These are phyloP conservation scores for Didymella exigua DNA, from an alignment of 2,329 filamentous ascomycete genomes.

Conservation along the genomic window DNA sequence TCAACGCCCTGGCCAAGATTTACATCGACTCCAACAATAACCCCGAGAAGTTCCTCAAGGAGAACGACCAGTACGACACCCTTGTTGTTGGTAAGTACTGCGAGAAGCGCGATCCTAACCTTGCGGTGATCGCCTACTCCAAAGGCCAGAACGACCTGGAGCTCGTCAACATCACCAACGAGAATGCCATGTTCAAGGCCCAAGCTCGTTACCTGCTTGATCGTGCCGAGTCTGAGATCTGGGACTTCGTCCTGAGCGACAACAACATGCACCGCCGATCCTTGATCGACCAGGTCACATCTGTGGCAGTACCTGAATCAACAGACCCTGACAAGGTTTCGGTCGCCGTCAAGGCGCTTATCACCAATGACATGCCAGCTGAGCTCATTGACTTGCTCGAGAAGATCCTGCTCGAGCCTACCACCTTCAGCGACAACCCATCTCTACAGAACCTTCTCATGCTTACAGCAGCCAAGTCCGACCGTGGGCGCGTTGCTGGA, in stretches of 20 bases:
- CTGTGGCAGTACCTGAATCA: slow-evolving; percentile 77
- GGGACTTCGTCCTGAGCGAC: slow-evolving; percentile 90
- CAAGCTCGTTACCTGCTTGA: slow-evolving; percentile 95
- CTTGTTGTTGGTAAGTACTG: slow-evolving; percentile 95
- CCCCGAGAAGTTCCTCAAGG: slow-evolving; percentile 94
- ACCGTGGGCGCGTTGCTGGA: slow-evolving; percentile 92
- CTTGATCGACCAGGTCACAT: slow-evolving; percentile 93
- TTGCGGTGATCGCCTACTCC: slow-evolving; percentile 91
- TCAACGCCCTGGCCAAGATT: slow-evolving; percentile 97
- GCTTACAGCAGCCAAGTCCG: slow-evolving; percentile 94
- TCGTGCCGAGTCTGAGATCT: slow-evolving; percentile 86
- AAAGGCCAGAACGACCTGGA: slow-evolving; percentile 98
- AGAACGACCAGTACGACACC: slow-evolving; percentile 96
- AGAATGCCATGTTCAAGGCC: slow-evolving; percentile 99
- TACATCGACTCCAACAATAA: slow-evolving; percentile 99
- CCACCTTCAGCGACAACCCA: slow-evolving; percentile 95
- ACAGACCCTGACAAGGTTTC: slow-evolving; percentile 94
- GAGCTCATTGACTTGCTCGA: slow-evolving; percentile 97
- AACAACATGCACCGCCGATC: slow-evolving; percentile 96
- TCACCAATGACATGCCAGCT: slow-evolving; percentile 85
- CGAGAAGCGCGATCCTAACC: slow-evolving; percentile 95
- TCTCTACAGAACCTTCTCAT: slow-evolving; percentile 96
- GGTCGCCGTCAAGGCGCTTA: slow-evolving; percentile 89
- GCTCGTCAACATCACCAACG: slow-evolving; percentile 96
- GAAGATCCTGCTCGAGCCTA: slow-evolving; percentile 99